Conservation (phyloP, 805 yeast species). For the Candida dendrica region DNA sequence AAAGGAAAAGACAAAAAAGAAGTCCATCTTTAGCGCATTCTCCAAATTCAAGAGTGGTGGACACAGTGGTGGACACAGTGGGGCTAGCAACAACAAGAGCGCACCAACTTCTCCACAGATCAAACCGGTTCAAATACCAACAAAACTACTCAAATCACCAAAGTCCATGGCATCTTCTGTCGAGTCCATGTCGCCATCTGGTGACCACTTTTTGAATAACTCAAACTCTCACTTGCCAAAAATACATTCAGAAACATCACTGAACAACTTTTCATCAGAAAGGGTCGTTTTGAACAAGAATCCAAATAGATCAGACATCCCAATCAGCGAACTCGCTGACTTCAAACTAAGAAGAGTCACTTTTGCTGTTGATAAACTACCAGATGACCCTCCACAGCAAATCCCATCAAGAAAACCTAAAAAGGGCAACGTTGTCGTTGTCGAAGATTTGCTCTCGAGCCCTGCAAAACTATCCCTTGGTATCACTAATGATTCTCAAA, state of each 20-base stretch:
- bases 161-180: background rate
- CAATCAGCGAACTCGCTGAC: slow-evolving; percentile 21
- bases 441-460: slow-evolving; percentile 58
- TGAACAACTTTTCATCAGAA: slow-evolving; percentile 4
- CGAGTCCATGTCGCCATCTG: background rate
- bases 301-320: slow-evolving; percentile 29
- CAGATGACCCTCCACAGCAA: slow-evolving; percentile 86
- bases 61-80: too few species aligned
- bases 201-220: background rate
- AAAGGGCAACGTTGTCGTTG: slow-evolving; percentile 67
- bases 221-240: background rate
- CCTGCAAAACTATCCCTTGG: slow-evolving; percentile 65
- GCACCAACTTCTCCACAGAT: background rate
- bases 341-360: slow-evolving; percentile 53
- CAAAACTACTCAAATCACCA: background rate
- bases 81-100: background rate
- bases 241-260: background rate
- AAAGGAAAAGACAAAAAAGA: slow-evolving; percentile 3
- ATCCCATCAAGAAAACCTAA: slow-evolving; percentile 82
- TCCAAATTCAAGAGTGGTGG: slow-evolving; percentile 13
- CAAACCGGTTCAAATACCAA: background rate
- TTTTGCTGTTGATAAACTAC: slow-evolving; percentile 69
- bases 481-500: slow-evolving; percentile 41
- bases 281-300: slow-evolving; percentile 40
- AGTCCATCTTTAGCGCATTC: slow-evolving; percentile 10